Conservation (phyloP, 2,329 filamentous ascomycete genomes). For the Colletotrichum sp. region DNA sequence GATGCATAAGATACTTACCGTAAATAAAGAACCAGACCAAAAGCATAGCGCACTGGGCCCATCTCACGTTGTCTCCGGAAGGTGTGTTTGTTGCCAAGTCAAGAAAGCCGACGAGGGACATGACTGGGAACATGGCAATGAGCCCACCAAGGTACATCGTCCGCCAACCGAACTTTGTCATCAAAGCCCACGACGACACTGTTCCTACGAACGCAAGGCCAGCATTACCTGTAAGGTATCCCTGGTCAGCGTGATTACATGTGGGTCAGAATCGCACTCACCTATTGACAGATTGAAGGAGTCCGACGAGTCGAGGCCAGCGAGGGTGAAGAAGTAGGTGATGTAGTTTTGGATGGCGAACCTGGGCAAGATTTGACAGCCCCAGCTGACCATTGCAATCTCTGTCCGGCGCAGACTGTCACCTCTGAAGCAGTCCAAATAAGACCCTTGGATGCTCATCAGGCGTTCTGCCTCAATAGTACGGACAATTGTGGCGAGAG, state of each 20-base stretch:
- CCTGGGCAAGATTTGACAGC: slow-evolving; percentile 43
- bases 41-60: slow-evolving; percentile 47
- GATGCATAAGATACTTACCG: slow-evolving; percentile 33
- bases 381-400: slow-evolving; percentile 42
- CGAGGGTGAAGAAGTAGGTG: slow-evolving; percentile 47
- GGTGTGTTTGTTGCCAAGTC: slow-evolving; percentile 43
- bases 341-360: slow-evolving; percentile 35
- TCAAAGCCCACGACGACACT: slow-evolving; percentile 47
- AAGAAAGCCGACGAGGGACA: slow-evolving; percentile 47
- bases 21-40: slow-evolving; percentile 47
- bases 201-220: slow-evolving; percentile 42
- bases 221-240: neutral
- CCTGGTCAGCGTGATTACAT: neutral
- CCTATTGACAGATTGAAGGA: neutral
- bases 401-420: slow-evolving; percentile 42
- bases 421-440: slow-evolving; percentile 49
- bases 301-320: slow-evolving; percentile 26
- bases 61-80: slow-evolving; percentile 42
- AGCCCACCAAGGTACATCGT: slow-evolving; percentile 48
- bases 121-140: slow-evolving; percentile 37
- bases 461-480: slow-evolving; percentile 32
- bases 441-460: slow-evolving; percentile 49
- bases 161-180: slow-evolving; percentile 46
- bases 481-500: neutral
- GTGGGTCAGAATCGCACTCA: neutral